Conservation (phyloP, 305 asterid species). For the Solanum hybrid region DNA sequence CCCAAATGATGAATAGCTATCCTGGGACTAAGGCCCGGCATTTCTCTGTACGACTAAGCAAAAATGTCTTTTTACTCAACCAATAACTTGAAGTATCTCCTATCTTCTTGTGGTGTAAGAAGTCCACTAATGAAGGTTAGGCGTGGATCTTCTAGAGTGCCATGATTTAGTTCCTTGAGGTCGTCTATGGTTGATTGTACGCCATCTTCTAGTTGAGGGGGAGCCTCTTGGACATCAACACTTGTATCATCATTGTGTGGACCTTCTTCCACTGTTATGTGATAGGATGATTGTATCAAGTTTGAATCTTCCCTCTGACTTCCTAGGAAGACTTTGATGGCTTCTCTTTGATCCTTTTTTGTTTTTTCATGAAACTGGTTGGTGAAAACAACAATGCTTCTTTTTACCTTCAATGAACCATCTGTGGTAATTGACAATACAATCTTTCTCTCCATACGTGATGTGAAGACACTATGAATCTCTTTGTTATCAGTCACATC, state of each 20-base stretch:
- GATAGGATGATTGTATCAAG: neutral
- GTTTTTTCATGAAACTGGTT: too few species aligned
- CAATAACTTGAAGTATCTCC: too few species aligned
- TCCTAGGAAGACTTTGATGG: neutral
- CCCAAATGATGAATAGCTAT: neutral
- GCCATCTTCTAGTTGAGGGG: neutral
- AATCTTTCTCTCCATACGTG: neutral
- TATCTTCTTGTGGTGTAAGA: too few species aligned
- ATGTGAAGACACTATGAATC: neutral
- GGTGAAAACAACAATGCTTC: neutral
- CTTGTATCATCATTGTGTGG: neutral
- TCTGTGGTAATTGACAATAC: neutral
- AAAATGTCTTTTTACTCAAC: neutral
- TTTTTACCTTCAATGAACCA: neutral
- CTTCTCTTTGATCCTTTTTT: too few species aligned
- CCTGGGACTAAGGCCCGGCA: neutral
- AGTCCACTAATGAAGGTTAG: too few species aligned
- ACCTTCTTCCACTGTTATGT: neutral
- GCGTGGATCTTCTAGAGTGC: too few species aligned
- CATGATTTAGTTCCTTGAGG: too few species aligned
- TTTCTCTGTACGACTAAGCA: neutral
- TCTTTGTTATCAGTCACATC: neutral
- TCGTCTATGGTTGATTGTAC: too few species aligned
- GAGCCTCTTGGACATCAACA: neutral
- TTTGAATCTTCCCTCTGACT: neutral